Evolutionary conservation across 352 stramenopile species (phyloP), one percentile per base, ranked within the genome.

Genomic region (Phytophthora hibernalis): DNA sequence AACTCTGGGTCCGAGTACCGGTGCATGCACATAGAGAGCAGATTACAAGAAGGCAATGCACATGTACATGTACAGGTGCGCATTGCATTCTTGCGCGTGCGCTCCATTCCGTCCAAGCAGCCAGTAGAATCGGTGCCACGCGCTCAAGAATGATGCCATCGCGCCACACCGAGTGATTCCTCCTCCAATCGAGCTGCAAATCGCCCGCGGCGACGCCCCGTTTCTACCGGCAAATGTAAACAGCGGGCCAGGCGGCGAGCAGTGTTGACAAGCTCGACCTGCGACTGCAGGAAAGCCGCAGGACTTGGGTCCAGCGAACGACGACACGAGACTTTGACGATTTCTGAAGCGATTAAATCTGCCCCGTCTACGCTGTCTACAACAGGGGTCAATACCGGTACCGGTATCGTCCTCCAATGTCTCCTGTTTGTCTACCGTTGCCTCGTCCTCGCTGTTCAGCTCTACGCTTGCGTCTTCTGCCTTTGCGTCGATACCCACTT

Each of bases 281-380:
- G 20, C 21, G 38, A 42, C 18, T n/a, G 18, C 33, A 40, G 35
- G 35, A 20, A 43, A 43, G 50, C 31, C 30, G 30, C 18, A 18
- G 13, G 31, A 38, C 31, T 38, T 38, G n/a, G 12, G 11, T 10
- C 18, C 48, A 49, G 22, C 15, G 26, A 18, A 69, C 61, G 21
- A 69, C 35, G 53, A 38, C 28, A 30, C 47, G 56, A 57, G 30
- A 55, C 33, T 54, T 21, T 55, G 59, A n/a, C 20, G 62, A 65
- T 70, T 70, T 56, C 35, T 54, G 49, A 67, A 67, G 18, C 33
- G 62, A 70, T 65, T 70, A 66, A 70, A 64, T 15, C 1, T n/a
- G 37, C 28, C 54, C 54, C 54, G 54, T 65, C 62, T 65, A 35
- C 22, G 59, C 6, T 56, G 22, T 40, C 40, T 48, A 54, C 62